Percentiles rank a stretch among this genome's conserved stretches.
phyloP scores from a whole-genome alignment of 805 yeast genomes.

The Saccharomycopsis olivae region DNA sequence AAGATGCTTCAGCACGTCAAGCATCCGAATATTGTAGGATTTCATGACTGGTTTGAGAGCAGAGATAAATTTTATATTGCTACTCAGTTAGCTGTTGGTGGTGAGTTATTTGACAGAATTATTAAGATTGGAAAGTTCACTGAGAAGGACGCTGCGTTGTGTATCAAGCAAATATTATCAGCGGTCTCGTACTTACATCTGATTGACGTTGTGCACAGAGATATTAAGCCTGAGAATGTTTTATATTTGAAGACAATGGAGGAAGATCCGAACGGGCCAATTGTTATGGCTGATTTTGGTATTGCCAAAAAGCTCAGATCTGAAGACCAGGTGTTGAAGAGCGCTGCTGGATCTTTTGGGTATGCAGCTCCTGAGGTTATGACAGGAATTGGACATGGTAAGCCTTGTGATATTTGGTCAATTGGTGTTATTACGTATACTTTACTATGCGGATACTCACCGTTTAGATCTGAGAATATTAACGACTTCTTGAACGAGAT shows the following conservation, averaged over 20 bases:
- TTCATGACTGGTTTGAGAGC: slow-evolving; percentile 88
- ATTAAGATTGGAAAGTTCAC: slow-evolving; percentile 74
- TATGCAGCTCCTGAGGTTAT: slow-evolving; percentile 96
- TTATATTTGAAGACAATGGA: slow-evolving; percentile 47
- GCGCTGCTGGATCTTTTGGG: slow-evolving; percentile 88
- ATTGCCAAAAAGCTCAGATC: slow-evolving; percentile 69
- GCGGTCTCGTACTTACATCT: slow-evolving; percentile 75
- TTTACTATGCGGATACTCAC: slow-evolving; percentile 82
- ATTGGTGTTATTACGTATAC: slow-evolving; percentile 90
- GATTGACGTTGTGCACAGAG: slow-evolving; percentile 80
- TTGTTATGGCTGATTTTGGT: slow-evolving; percentile 93
- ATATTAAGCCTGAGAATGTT: slow-evolving; percentile 88
- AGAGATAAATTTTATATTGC: slow-evolving; percentile 88
- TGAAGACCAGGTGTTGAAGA: slow-evolving; percentile 49
- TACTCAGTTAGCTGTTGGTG: slow-evolving; percentile 92
- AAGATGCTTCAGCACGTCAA: slow-evolving; percentile 51
- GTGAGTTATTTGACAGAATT: slow-evolving; percentile 87
- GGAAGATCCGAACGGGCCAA: slow-evolving; percentile 47
- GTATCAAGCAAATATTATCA: slow-evolving; percentile 61
- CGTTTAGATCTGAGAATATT: slow-evolving; percentile 78
- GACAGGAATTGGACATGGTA: slow-evolving; percentile 76
- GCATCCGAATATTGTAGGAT: slow-evolving; percentile 84
- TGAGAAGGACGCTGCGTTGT: slow-evolving; percentile 74
- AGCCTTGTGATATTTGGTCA: slow-evolving; percentile 95
- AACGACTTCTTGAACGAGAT: slow-evolving; percentile 77